These are phyloP conservation scores for Paulownia fortunei DNA, from an alignment of 257 asterid genomes.

Conservation along the genomic window DNA sequence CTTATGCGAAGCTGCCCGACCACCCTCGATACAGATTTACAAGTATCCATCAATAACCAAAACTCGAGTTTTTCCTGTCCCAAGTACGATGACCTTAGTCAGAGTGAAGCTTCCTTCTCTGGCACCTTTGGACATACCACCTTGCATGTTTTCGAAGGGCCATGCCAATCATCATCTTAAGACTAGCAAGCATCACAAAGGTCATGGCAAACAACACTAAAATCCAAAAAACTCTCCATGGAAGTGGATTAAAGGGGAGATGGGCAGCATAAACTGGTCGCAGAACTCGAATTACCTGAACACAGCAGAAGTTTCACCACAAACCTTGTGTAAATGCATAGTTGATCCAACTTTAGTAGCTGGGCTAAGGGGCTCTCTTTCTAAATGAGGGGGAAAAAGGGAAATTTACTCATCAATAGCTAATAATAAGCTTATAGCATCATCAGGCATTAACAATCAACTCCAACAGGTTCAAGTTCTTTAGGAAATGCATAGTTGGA, in stretches of 20 bases:
- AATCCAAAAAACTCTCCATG: conserved; percentile 88
- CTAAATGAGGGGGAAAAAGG: neutral
- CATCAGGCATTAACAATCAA: neutral
- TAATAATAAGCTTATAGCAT: conserved; percentile 10
- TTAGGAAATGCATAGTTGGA: neutral
- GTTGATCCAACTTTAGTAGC: neutral
- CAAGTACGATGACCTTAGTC: conserved; percentile 47
- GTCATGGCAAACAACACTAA: conserved; percentile 62
- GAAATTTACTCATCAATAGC: conserved; percentile 2
- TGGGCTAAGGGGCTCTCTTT: neutral
- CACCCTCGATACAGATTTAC: neutral
- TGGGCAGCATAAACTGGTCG: conserved; percentile 90
- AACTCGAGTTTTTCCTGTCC: conserved; percentile 3
- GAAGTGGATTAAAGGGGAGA: conserved; percentile 73
- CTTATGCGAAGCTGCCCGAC: neutral
- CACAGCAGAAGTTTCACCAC: conserved; percentile 24
- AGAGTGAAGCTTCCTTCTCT: conserved; percentile 74
- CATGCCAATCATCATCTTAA: conserved; percentile 85
- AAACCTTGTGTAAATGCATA: neutral
- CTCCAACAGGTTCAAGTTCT: neutral
- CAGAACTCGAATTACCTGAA: conserved; percentile 83
- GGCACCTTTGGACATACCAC: conserved; percentile 86
- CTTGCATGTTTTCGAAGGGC: conserved; percentile 80
- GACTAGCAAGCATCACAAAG: conserved; percentile 89
- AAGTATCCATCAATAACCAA: conserved; percentile 2